Conservation (phyloP, 768 basidiomycete genomes). For the Termitomyces sp. region DNA sequence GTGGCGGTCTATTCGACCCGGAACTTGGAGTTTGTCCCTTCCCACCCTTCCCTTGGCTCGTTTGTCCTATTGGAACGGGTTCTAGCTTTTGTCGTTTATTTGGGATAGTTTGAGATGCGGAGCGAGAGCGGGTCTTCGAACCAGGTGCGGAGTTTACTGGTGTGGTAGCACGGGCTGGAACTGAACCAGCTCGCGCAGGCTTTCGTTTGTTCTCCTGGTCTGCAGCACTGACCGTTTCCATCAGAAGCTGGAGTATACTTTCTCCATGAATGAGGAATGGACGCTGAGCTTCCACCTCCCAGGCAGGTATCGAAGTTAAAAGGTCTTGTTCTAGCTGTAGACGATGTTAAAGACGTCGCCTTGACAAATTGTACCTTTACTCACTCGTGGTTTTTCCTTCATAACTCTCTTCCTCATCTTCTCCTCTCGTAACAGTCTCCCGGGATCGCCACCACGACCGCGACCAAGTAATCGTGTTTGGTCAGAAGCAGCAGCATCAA, state of each 20-base stretch:
- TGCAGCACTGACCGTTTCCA: slow-evolving; percentile 61
- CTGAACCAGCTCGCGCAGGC: slow-evolving; percentile 46
- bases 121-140: slow-evolving; percentile 50
- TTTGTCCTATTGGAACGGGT: slow-evolving; percentile 13
- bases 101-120: slow-evolving; percentile 44
- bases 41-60: slow-evolving; percentile 14
- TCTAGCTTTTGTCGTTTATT: slow-evolving; percentile 63
- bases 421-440: slow-evolving; percentile 85
- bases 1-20: slow-evolving; percentile 25
- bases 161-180: slow-evolving; percentile 58
- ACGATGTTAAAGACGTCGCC: background rate
- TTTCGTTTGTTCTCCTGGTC: slow-evolving; percentile 80
- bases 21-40: slow-evolving; percentile 17
- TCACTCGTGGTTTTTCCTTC: slow-evolving; percentile 88
- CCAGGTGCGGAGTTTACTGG: slow-evolving; percentile 37
- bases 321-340: slow-evolving; percentile 85
- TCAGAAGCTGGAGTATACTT: slow-evolving; percentile 72
- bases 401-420: slow-evolving; percentile 94
- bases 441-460: slow-evolving; percentile 82
- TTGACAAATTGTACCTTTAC: slow-evolving; percentile 17
- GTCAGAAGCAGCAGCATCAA: slow-evolving; percentile 75
- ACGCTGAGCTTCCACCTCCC: slow-evolving; percentile 74
- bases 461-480: slow-evolving; percentile 78
- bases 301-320: slow-evolving; percentile 66
- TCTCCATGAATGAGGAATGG: slow-evolving; percentile 84